Evolutionary conservation across 345 rosid genomes (phyloP).

Genomic region (Bruguiera gymnorhiza): DNA sequence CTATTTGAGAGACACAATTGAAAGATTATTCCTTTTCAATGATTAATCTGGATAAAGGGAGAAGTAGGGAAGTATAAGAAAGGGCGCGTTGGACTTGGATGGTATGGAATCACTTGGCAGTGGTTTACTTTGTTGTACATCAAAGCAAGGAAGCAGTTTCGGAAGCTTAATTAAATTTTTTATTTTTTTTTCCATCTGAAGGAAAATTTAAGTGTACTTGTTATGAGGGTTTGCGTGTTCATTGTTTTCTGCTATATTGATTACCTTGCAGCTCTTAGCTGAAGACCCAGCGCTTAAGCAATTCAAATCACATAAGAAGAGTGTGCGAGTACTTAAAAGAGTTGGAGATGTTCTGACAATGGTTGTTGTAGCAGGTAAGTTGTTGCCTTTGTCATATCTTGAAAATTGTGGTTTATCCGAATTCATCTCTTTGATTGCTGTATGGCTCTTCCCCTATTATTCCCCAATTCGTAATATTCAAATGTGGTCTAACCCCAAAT

Average conservation of each 20-base stretch:
- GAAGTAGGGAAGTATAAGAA: background rate
- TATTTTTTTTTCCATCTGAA: background rate
- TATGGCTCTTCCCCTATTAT: background rate
- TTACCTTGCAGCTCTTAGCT: conserved; percentile 66
- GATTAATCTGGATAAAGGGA: background rate
- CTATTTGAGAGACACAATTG: background rate
- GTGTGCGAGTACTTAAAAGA: conserved; percentile 52
- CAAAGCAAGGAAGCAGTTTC: background rate
- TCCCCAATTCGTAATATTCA: background rate
- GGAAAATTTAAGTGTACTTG: background rate
- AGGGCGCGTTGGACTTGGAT: background rate
- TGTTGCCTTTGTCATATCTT: conserved; percentile 5
- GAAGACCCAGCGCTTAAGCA: conserved; percentile 62
- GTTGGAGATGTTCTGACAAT: conserved; percentile 81
- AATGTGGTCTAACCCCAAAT: background rate
- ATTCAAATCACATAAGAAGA: conserved; percentile 74
- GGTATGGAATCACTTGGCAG: background rate
- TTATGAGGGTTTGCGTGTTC: background rate
- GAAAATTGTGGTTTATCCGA: background rate
- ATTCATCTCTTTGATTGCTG: background rate
- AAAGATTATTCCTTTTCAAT: background rate
- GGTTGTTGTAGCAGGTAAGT: conserved; percentile 75
- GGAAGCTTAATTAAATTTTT: background rate
- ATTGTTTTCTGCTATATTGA: conserved; percentile 6
- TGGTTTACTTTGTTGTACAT: background rate